phyloP scores from a whole-genome alignment of 371 early-diverging fungal species.

The Blakeslea trispora region DNA sequence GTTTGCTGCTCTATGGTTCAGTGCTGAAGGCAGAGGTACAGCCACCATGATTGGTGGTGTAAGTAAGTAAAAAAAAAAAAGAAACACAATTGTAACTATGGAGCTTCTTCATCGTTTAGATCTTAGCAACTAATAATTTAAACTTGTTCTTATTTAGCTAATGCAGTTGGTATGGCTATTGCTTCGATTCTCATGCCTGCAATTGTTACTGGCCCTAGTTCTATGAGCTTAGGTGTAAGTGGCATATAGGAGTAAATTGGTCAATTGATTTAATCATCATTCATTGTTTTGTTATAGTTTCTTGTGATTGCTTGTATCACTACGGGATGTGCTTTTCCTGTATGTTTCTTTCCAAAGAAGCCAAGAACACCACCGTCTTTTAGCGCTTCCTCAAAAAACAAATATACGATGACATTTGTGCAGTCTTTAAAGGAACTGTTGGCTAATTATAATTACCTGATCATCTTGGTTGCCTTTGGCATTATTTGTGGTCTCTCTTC shows the following conservation, averaged over 20 bases:
- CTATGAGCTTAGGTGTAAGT: constrained; percentile 34
- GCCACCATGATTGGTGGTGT: constrained; percentile 45
- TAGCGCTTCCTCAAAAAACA: constrained; percentile 34
- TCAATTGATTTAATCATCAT: neutral
- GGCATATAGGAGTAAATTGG: neutral
- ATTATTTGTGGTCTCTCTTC: constrained; percentile 65
- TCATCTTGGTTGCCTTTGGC: constrained; percentile 59
- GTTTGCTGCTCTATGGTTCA: constrained; percentile 52
- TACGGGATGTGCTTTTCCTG: constrained; percentile 47
- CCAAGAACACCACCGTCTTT: constrained; percentile 62
- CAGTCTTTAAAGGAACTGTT: constrained; percentile 47
- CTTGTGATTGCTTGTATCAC: constrained; percentile 46
- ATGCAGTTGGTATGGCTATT: constrained; percentile 51
- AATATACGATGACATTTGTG: constrained; percentile 39
- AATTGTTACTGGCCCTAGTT: constrained; percentile 26
- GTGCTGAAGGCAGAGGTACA: constrained; percentile 39
- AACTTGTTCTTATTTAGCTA: constrained; percentile 25
- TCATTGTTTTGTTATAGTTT: constrained; percentile 24
- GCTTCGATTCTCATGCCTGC: constrained; percentile 43
- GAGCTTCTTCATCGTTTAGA: too few relatives aligned
- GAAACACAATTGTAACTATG: too few relatives aligned
- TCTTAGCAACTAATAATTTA: neutral
- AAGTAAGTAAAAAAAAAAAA: constrained; percentile 23
- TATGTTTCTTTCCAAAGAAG: constrained; percentile 51
- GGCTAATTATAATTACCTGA: constrained; percentile 57